Base-by-base conservation (phyloP, 2,329 filamentous ascomycete genomes). In the Beauveria brongniartii region DNA sequence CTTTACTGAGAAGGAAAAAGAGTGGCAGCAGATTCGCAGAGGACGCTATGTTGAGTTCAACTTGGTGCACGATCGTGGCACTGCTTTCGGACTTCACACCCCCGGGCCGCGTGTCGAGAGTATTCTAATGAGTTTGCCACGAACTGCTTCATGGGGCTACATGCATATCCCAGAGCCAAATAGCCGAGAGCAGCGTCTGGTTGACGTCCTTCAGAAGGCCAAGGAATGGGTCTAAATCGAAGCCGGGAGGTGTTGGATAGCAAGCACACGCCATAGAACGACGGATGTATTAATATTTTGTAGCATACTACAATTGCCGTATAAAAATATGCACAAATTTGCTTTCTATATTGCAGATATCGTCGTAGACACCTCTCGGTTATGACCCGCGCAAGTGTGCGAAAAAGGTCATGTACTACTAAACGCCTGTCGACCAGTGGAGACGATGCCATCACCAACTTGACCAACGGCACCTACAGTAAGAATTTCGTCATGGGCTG, bases 11-110 rank as follows among this genome's bases (percentile, higher is more conserved):
- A 81, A 87, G 67, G 90, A 97, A 77, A 97, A 96, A 79, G 85
- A 90, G 66, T 99, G 94, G 94, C 94, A 99, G 78, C 94, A 97
- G 78, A 81, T 99, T 64, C 84, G 94, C 55, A 81, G 94, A 65
- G 94, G 94, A n/a, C 83, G 92, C 69, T 99, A 99, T 72, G 94
- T 99, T 64, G 94, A 99, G 76, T 99, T 99, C 76, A 99, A 99
- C 76, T 82, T 99, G 43, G 91, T 99, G 61, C 92, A 99, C 75
- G 94, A 99, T 77, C 85, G 94, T 28, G 94, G 94, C 3, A 99
- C 94, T 2, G 87, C 90, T 8, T 99, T 99, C 74, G 94, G 94
- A 1, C 78, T 99, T 65, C 94, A 94, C 70, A 96, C 93, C 0
- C 94, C 94, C 0, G 91, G 91, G 47, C 89, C 92, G 6, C 83